Percentiles rank a stretch among this genome's conserved stretches.
phyloP scores from a whole-genome alignment of 2,329 filamentous ascomycete genomes.

The Macroventuria anomochaeta region DNA sequence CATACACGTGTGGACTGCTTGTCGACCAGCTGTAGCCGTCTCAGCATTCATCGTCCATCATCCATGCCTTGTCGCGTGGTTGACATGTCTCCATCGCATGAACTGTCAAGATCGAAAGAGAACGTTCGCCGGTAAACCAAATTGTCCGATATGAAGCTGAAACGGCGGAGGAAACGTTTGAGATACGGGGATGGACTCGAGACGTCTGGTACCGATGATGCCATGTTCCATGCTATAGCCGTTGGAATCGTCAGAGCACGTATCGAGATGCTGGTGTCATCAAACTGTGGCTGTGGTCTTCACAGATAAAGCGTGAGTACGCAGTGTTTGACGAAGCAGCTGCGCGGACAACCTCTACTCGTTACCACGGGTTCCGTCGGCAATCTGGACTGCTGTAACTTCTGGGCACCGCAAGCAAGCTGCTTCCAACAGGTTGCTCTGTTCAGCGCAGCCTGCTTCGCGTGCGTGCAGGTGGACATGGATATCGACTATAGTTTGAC shows the following conservation, averaged over 20 bases:
- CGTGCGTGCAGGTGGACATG: no score
- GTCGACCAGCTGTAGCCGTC: conserved; percentile 9
- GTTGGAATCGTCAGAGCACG: conserved; percentile 1
- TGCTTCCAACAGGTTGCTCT: no score
- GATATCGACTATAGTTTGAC: no score
- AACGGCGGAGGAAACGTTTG: conserved; percentile 11
- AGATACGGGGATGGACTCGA: conserved; percentile 2
- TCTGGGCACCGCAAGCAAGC: background rate
- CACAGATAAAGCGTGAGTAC: background rate
- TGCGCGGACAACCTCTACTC: background rate
- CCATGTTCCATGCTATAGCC: conserved; percentile 10
- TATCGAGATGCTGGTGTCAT: conserved; percentile 11
- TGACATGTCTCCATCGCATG: conserved; percentile 17
- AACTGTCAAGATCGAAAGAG: conserved; percentile 15
- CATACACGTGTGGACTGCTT: conserved; percentile 13
- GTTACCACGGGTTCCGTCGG: background rate
- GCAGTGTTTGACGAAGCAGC: background rate
- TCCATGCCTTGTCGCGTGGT: conserved; percentile 15
- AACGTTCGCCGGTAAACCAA: conserved; percentile 4
- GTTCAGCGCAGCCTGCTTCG: no score
- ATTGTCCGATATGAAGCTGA: conserved; percentile 15
- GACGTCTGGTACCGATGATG: conserved; percentile 11
- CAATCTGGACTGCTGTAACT: background rate
- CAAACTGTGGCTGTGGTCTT: background rate
- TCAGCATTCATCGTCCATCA: conserved; percentile 9